Evolutionary conservation across 768 basidiomycete species (phyloP), one percentile per base, ranked within the genome.

Genomic region (Lanmaoa pseudosensibilis): DNA sequence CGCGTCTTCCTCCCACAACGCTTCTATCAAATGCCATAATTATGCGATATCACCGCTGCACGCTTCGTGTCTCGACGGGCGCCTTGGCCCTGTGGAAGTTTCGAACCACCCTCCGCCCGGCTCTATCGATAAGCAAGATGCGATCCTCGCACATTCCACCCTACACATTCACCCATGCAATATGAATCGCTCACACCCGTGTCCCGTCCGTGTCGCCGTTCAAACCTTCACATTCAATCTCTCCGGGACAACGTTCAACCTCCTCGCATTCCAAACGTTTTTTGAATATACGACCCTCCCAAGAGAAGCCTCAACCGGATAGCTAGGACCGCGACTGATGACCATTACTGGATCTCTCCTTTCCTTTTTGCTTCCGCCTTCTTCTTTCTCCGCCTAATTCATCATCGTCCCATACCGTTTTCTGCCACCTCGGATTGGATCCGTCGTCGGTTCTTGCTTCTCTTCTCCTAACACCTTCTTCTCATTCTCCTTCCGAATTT

Each of bases 1-100:
- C 47, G 40, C 54, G 39, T 25, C 63, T 69, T 72, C 69, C 55
- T 60, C 53, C 63, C 69, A 59, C 60, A 51, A 40, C 9, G 46
- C 68, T 57, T 58, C 59, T 16, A 56, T 60, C 41, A 45, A 46
- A 32, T 57, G 38, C 55, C 60, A 57, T 72, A 65, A 63, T 58
- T 3, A 46, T 64, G 38, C 52, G 57, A 56, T 57, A 62, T 65
- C 56, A 46, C 66, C 61, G 44, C 51, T 39, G 49, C 50, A 4
- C n/a, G 46, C 40, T 46, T 58, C 57, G 27, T 34, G 36, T 54
- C 50, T 56, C 15, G 45, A 48, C 60, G 49, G 56, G 47, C 43
- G 44, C 55, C 57, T 48, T 56, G 56, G 19, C 39, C 54, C n/a
- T 54, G 57, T 40, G 46, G 41, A 55, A 53, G 50, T 16, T 39